Evolutionary conservation across 306 rosid species (phyloP), one percentile per base, ranked within the genome.

Genomic region (Cyamopsis tetragonoloba): DNA sequence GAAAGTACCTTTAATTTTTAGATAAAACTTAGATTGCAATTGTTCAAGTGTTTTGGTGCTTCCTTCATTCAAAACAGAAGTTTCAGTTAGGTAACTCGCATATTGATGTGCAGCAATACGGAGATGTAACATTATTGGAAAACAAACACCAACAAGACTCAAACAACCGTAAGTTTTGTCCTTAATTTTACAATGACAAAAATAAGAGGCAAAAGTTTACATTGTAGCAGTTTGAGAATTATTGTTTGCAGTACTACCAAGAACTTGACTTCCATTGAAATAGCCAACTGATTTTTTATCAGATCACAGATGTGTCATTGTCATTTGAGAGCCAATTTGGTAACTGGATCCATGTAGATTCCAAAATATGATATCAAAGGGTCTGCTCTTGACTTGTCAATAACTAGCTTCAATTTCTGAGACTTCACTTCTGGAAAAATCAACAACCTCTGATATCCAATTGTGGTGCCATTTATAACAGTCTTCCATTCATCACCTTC

Each of bases 391-490:
- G 96, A 87, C 77, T 83, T 67, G 43, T 74, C 81, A 19, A 89
- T 65, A 38, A 86, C 91, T 72, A 92, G 84, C 83, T 87, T 92
- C 89, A 88, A 71, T 49, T 69, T 56, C 75, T 62, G 91, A 78
- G 89, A 81, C 68, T 62, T 70, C 0, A 81, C 46, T 9, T 79
- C 71, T 11, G 78, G 96, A 83, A 89, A 87, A 71, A 47, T 77
- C 57, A 89, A 71, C 56, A 89, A 70, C 74, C 96, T 84, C 79
- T 67, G 89, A 71, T 86, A 87, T 76, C 96, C 98, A 13, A 92
- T 81, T 3, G 96, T 92, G 66, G 96, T 82, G 44, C 96, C 96
- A 48, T 70, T 80, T 27, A 54, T 38, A 49, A 87, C 88, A 42
- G 77, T 73, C 74, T 77, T 77, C 96, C 96, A 92, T 22, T 51